Conservation (phyloP, 192 early-diverging fungal genomes). For the Entomortierella parvispora region DNA sequence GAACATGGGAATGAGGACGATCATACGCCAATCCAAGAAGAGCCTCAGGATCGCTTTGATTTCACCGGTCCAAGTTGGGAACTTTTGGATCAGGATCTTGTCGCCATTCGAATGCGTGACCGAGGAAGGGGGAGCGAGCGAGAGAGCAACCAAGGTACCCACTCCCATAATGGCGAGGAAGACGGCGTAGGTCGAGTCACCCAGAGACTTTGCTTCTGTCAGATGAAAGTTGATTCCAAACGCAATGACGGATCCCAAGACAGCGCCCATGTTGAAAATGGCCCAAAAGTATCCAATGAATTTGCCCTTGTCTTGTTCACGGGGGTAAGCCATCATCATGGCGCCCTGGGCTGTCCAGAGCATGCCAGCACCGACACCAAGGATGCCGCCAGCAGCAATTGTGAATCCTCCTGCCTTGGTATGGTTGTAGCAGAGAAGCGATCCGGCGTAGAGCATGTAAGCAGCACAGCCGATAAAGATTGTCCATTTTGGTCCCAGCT, state of each 20-base stretch:
- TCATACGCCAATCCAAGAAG: slow-evolving; percentile 72
- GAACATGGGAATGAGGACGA: slow-evolving; percentile 77
- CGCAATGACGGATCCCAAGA: slow-evolving; percentile 80
- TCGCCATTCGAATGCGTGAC: slow-evolving; percentile 78
- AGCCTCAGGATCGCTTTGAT: slow-evolving; percentile 61
- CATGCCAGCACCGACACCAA: slow-evolving; percentile 85
- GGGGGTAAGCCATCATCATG: slow-evolving; percentile 90
- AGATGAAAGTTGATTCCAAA: slow-evolving; percentile 76
- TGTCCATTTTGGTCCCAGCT: slow-evolving; percentile 76
- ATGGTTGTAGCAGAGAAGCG: slow-evolving; percentile 78
- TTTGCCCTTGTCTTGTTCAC: slow-evolving; percentile 82
- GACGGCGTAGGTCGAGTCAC: slow-evolving; percentile 77
- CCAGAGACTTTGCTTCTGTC: slow-evolving; percentile 55
- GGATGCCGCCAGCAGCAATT: slow-evolving; percentile 79
- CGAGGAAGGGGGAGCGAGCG: slow-evolving; percentile 64
- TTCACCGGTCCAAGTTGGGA: slow-evolving; percentile 72
- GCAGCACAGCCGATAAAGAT: slow-evolving; percentile 73
- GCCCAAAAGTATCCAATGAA: slow-evolving; percentile 90
- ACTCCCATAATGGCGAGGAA: slow-evolving; percentile 76
- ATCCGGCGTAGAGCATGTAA: slow-evolving; percentile 82
- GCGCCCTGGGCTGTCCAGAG: slow-evolving; percentile 79
- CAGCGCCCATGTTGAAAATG: slow-evolving; percentile 85
- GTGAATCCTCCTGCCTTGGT: slow-evolving; percentile 67
- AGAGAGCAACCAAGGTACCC: slow-evolving; percentile 67
- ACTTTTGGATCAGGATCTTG: slow-evolving; percentile 72